Conservation (phyloP, 306 rosid species). For the Quercus parvula region DNA sequence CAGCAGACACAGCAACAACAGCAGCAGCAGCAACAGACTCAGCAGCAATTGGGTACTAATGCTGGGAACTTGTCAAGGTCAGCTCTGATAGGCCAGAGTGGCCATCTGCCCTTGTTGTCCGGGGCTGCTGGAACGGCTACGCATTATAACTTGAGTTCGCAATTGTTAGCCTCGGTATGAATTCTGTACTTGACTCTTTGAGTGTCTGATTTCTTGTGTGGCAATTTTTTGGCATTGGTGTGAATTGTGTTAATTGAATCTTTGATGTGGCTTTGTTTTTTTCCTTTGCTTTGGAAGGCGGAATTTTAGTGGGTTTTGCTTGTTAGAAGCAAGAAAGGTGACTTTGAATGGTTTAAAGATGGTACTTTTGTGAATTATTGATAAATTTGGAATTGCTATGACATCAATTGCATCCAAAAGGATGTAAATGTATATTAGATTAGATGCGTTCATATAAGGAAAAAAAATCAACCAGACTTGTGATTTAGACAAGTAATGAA, state of each 20-base stretch:
- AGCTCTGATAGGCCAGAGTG: constrained; percentile 64
- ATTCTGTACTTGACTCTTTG: background rate
- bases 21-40: constrained; percentile 14
- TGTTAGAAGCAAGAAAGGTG: background rate
- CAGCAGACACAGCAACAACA: constrained; percentile 39
- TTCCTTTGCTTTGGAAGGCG: background rate
- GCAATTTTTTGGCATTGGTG: too few species aligned
- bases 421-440: background rate
- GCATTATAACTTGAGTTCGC: constrained; percentile 54
- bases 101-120: constrained; percentile 74
- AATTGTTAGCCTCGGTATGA: constrained; percentile 74
- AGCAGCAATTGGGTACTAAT: constrained; percentile 44
- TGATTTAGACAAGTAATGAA: background rate
- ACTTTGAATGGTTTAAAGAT: background rate
- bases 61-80: constrained; percentile 63
- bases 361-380: background rate
- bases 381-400: background rate
- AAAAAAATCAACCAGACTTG: background rate
- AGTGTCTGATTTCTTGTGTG: background rate
- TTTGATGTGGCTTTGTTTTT: too few species aligned
- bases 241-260: too few species aligned
- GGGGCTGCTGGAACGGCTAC: constrained; percentile 31
- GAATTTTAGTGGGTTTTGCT: background rate
- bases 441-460: background rate
- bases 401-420: background rate